Evolutionary conservation across 371 early-diverging fungal species (phyloP), one percentile per base, ranked within the genome.

Genomic region (Cokeromyces recurvatus): DNA sequence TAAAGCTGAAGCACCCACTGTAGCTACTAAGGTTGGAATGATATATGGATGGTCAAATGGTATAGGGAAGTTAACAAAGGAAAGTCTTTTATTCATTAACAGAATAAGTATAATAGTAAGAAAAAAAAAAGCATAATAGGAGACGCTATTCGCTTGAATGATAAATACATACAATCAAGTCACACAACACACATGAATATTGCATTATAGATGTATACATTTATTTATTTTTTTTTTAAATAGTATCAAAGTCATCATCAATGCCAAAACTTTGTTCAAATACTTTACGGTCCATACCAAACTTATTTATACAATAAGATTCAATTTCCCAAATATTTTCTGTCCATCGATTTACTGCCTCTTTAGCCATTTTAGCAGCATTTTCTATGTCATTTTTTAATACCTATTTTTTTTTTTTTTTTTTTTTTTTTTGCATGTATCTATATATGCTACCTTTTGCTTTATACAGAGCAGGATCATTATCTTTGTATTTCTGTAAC

Each of bases 241-340:
- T 19, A 8, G 52, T 52, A 55, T 97, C 97, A 59, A 95, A 68
- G 31, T 92, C 93, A 14, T 86, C 89, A 1, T 80, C 66, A 8
- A 97, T 82, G 7, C 66, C 71, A 77, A 97, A 96, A 42, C 78
- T 69, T 51, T 74, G 63, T 54, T 80, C 70, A 55, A 98, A 92
- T 9, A 81, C 81, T 2, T 60, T 64, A 23, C 79, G 62, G 7
- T 85, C 81, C 37, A 94, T 82, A 43, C 69, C 72, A 66, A 90
- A 93, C 53, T 84, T 89, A 47, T 88, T 76, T 41, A 76, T 63
- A 53, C 90, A 85, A 68, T 93, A 92, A 12, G 84, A 73, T 65
- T 94, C 89, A 29, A 97, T 64, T 9, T 75, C 68, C 77, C 94
- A 95, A 11, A 98, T 85, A 43, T 94, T 92, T 37, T 97, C 97